Evolutionary conservation across 495 filamentous ascomycete species (phyloP).

Genomic region (Xylaria telfairii): DNA sequence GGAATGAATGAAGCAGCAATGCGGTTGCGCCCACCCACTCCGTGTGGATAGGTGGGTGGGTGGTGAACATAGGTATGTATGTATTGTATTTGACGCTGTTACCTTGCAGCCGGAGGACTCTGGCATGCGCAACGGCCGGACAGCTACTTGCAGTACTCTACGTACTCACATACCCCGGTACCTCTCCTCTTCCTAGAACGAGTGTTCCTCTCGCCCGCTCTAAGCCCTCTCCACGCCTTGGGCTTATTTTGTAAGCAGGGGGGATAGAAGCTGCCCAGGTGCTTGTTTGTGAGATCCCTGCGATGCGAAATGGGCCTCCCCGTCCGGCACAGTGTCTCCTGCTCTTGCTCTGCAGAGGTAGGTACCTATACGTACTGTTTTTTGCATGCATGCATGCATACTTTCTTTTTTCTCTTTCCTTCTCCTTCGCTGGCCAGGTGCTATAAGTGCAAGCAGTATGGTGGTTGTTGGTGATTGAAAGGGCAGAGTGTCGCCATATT

Average conservation of each 20-base stretch:
- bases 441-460: slow-evolving; percentile 19
- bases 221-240: slow-evolving; percentile 8
- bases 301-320: background rate
- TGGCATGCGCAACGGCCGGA: slow-evolving; percentile 19
- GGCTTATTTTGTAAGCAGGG: slow-evolving; percentile 15
- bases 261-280: slow-evolving; percentile 5
- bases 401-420: background rate
- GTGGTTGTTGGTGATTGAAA: slow-evolving; percentile 17
- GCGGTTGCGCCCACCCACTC: slow-evolving; percentile 8
- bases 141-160: too few species aligned
- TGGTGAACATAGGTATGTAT: too few species aligned
- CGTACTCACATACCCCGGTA: too few species aligned
- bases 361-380: background rate
- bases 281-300: slow-evolving; percentile 19
- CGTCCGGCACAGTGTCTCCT: slow-evolving; percentile 12
- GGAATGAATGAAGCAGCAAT: slow-evolving; percentile 23
- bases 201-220: background rate
- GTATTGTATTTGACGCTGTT: slow-evolving; percentile 16
- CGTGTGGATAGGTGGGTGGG: background rate
- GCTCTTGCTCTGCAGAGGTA: slow-evolving; percentile 10
- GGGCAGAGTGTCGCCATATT: slow-evolving; percentile 14
- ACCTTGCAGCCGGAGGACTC: slow-evolving; percentile 22
- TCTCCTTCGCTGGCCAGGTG: slow-evolving; percentile 8
- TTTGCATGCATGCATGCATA: background rate
- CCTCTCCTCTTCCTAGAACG: too few species aligned